These are phyloP conservation scores for Metschnikowia henanensis DNA, from an alignment of 805 yeast genomes.

Conservation along the genomic window DNA sequence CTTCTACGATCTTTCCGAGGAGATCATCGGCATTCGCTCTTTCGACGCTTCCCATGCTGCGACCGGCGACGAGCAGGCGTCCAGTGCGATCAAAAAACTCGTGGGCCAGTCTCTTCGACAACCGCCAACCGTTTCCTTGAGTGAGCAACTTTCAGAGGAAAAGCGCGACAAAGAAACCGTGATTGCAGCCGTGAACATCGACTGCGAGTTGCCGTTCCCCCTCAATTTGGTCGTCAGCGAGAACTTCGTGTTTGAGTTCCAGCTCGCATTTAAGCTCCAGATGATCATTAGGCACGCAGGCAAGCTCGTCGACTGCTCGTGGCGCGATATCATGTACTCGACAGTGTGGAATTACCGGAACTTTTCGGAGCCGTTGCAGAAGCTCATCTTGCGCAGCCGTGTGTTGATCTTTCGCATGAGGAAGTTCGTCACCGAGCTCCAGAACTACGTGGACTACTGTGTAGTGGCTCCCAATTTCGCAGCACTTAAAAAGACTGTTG, in stretches of 20 bases:
- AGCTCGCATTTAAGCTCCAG: conserved; percentile 72
- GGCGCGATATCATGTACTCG: conserved; percentile 61
- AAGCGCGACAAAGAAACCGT: conserved; percentile 20
- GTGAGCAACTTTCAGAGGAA: not conserved
- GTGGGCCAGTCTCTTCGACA: conserved; percentile 18
- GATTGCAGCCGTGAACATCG: conserved; percentile 54
- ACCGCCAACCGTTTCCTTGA: not conserved
- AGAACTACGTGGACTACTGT: conserved; percentile 54
- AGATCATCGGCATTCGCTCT: conserved; percentile 53
- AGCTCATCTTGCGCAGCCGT: conserved; percentile 56
- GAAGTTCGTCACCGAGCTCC: conserved; percentile 54
- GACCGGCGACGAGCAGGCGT: conserved; percentile 15
- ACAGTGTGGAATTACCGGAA: conserved; percentile 62
- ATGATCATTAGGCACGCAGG: conserved; percentile 63
- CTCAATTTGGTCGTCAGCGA: conserved; percentile 70
- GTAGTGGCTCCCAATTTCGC: conserved; percentile 59
- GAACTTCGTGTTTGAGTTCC: conserved; percentile 74
- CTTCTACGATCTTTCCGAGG: conserved; percentile 45
- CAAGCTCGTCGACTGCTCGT: conserved; percentile 58
- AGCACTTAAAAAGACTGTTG: conserved; percentile 32
- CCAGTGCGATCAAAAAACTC: conserved; percentile 15
- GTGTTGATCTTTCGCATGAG: conserved; percentile 58
- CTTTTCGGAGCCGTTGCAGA: conserved; percentile 42
- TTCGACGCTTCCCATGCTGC: conserved; percentile 55
- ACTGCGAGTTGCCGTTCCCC: conserved; percentile 81